These are phyloP conservation scores for Lepiota brunneoincarnata DNA, from an alignment of 768 basidiomycete species.

Conservation along the genomic window DNA sequence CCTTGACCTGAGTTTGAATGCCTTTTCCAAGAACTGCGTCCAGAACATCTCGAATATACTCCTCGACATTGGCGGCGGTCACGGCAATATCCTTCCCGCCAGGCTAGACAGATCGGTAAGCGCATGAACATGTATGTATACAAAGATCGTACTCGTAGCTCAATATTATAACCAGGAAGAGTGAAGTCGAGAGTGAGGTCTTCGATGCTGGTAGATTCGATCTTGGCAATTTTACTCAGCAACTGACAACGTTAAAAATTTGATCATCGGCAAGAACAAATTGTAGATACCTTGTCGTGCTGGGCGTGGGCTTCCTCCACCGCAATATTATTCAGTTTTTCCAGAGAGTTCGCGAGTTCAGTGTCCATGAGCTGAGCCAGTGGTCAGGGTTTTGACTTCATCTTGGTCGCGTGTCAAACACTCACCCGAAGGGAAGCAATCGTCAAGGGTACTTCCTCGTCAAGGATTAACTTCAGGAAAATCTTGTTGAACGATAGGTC, in stretches of 20 bases:
- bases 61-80: slow-evolving; percentile 83
- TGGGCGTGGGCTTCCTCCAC: slow-evolving; percentile 35
- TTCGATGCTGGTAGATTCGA: slow-evolving; percentile 68
- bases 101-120: slow-evolving; percentile 41
- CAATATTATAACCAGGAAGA: slow-evolving; percentile 92
- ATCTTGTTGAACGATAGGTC: slow-evolving; percentile 93
- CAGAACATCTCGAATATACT: slow-evolving; percentile 85
- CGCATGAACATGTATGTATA: not conserved
- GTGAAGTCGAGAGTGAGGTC: slow-evolving; percentile 96
- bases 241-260: slow-evolving; percentile 31
- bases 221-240: slow-evolving; percentile 51
- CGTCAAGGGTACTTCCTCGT: slow-evolving; percentile 80
- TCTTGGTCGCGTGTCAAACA: not conserved
- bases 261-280: not conserved
- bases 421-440: slow-evolving; percentile 79
- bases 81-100: slow-evolving; percentile 79
- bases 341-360: slow-evolving; percentile 81
- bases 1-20: slow-evolving; percentile 73
- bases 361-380: slow-evolving; percentile 73
- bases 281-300: slow-evolving; percentile 51
- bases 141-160: slow-evolving; percentile 63
- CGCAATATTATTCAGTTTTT: slow-evolving; percentile 72
- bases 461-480: slow-evolving; percentile 89
- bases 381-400: slow-evolving; percentile 11
- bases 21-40: slow-evolving; percentile 88